Evolutionary conservation across 805 yeast species (phyloP).

Genomic region (Clavispora asparagi): DNA sequence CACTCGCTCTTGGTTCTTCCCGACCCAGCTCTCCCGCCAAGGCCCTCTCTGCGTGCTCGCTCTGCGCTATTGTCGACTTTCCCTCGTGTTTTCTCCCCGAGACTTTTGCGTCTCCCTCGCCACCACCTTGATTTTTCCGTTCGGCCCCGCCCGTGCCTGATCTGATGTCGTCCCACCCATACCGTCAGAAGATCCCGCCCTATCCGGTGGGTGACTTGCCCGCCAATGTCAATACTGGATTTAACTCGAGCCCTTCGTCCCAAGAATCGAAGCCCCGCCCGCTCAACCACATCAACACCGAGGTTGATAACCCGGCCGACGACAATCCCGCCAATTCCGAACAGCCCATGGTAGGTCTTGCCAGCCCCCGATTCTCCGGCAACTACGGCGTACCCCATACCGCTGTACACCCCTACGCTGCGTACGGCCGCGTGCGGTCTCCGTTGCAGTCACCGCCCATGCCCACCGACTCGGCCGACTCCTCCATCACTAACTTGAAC

Average conservation of each 20-base stretch:
- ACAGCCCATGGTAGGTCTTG: neutral
- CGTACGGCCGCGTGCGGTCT: neutral
- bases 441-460: neutral
- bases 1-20: neutral
- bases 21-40: too few species aligned
- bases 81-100: too few species aligned
- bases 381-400: neutral
- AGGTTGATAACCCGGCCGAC: neutral
- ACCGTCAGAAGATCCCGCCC: slow-evolving; percentile 16
- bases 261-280: neutral
- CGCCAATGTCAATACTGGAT: neutral
- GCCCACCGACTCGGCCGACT: slow-evolving; percentile 11
- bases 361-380: slow-evolving; percentile 9
- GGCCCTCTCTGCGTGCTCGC: too few species aligned
- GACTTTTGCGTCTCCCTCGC: too few species aligned
- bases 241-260: neutral
- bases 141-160: neutral
- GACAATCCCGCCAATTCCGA: neutral
- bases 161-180: slow-evolving; percentile 14
- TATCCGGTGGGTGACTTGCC: slow-evolving; percentile 11
- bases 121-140: neutral
- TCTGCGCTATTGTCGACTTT: too few species aligned
- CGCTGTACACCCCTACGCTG: neutral
- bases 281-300: neutral
- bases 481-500: slow-evolving; percentile 33